Evolutionary conservation across 768 basidiomycete species (phyloP), one percentile per base, ranked within the genome.

Genomic region (Fomitopsis pulvina): DNA sequence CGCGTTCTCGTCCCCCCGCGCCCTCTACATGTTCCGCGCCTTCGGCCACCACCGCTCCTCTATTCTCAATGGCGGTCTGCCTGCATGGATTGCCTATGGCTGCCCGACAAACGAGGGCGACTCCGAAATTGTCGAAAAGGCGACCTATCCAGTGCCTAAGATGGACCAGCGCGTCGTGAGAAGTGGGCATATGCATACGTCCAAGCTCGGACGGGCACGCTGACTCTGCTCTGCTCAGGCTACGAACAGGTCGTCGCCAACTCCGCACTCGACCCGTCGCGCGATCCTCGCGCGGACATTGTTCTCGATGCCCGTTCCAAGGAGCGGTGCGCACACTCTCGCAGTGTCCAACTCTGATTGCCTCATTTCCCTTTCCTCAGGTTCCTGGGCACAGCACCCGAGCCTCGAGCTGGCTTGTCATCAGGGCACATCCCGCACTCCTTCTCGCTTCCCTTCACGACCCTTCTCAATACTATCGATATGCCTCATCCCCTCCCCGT

Each of bases 391-490:
- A 73, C 71, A 28, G 86, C 85, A 28, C 86, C 92, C 8, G 96
- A 99, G 64, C 96, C 96, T 11, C 81, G 96, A 12, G 79, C 89
- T 12, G 85, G 85, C 14, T 73, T 98, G 46, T 77, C 89, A 20
- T 91, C 89, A 0, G 96, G 96, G 0, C 96, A 98, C 64, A 93
- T 98, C 47, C 94, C 95, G 0, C 69, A 85, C 64, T 90, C 94
- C 0, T 71, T 81, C 57, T 87, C 91, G 2, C 71, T 96, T 7
- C 89, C 96, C 0, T 99, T 96, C 71, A 81, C 73, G 53, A 51
- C 70, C 27, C 91, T 95, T 63, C 71, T 94, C 52, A 66, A 69
- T 43, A 66, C 67, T n/a, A 66, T 70, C 20, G 10, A n/a, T 3
- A 34, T 34, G 45, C 45, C 45, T 10, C 4, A 7, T 7, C 32